A percentile compares a stretch with the other conserved stretches of the same genome.
phyloP scores from a whole-genome alignment of 2,329 filamentous ascomycete genomes.

The Pseudopithomyces chartarum region DNA sequence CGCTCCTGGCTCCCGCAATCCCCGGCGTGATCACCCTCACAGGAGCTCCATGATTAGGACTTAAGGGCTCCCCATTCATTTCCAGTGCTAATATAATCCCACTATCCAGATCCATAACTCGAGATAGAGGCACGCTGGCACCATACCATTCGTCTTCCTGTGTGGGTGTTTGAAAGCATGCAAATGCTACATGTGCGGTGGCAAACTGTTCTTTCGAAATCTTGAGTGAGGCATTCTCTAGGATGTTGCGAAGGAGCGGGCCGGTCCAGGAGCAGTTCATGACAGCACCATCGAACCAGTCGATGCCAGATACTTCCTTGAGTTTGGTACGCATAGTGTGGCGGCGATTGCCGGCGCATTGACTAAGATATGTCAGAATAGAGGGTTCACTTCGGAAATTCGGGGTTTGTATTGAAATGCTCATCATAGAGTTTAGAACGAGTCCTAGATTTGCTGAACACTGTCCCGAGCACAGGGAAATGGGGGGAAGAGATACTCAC shows the following conservation, averaged over 20 bases:
- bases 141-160: conserved; percentile 66
- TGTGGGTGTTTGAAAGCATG: conserved; percentile 57
- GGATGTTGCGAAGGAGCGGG: conserved; percentile 58
- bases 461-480: too few relatives aligned
- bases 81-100: conserved; percentile 37
- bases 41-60: conserved; percentile 57
- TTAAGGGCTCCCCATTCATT: conserved; percentile 57
- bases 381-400: background rate
- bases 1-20: conserved; percentile 58
- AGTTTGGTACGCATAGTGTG: conserved; percentile 65
- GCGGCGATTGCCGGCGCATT: conserved; percentile 65
- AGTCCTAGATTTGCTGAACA: too few relatives aligned
- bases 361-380: conserved; percentile 20
- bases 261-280: conserved; percentile 64
- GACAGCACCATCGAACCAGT: conserved; percentile 65
- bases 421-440: too few relatives aligned
- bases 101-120: conserved; percentile 22
- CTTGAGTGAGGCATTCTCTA: conserved; percentile 52
- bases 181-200: conserved; percentile 60
- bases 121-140: conserved; percentile 54
- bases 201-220: conserved; percentile 33
- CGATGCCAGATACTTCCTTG: conserved; percentile 64
- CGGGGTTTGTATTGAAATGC: too few relatives aligned
- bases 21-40: conserved; percentile 59
- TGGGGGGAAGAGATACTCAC: background rate